Conservation (phyloP, 768 basidiomycete species). For the Kwoniella sp. region DNA sequence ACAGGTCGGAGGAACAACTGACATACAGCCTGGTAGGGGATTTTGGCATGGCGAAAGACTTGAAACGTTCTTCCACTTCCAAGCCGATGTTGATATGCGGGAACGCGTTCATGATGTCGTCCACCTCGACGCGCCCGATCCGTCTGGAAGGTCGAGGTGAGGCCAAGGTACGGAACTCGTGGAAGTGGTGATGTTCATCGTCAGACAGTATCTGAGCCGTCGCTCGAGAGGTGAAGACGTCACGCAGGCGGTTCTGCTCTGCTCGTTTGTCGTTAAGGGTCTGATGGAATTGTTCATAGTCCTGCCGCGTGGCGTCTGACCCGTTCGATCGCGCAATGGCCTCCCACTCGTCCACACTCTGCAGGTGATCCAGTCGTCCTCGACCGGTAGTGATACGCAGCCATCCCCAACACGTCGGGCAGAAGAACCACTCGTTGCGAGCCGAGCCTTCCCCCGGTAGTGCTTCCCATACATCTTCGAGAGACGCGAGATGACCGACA, state of each 20-base stretch:
- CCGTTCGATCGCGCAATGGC: neutral
- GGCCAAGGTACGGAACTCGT: slow-evolving; percentile 18
- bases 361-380: slow-evolving; percentile 4
- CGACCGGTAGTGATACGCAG: slow-evolving; percentile 18
- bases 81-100: slow-evolving; percentile 29
- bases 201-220: slow-evolving; percentile 4
- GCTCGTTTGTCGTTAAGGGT: neutral
- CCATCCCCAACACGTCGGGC: slow-evolving; percentile 40
- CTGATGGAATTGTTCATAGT: neutral
- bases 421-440: slow-evolving; percentile 38
- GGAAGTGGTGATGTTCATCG: slow-evolving; percentile 24
- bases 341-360: slow-evolving; percentile 22
- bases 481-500: slow-evolving; percentile 9
- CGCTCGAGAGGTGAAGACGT: slow-evolving; percentile 4
- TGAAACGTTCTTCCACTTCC: slow-evolving; percentile 5
- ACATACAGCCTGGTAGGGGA: slow-evolving; percentile 20
- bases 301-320: neutral
- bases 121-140: slow-evolving; percentile 20
- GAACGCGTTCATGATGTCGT: slow-evolving; percentile 24
- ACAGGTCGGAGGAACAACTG: slow-evolving; percentile 37
- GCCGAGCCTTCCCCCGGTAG: slow-evolving; percentile 23
- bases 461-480: slow-evolving; percentile 34
- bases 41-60: neutral
- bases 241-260: slow-evolving; percentile 16
- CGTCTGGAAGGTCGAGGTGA: slow-evolving; percentile 1